A percentile compares a stretch with the other conserved stretches of the same genome.
Conservation (phyloP, 768 basidiomycete species). For the Amyloporia xantha region DNA sequence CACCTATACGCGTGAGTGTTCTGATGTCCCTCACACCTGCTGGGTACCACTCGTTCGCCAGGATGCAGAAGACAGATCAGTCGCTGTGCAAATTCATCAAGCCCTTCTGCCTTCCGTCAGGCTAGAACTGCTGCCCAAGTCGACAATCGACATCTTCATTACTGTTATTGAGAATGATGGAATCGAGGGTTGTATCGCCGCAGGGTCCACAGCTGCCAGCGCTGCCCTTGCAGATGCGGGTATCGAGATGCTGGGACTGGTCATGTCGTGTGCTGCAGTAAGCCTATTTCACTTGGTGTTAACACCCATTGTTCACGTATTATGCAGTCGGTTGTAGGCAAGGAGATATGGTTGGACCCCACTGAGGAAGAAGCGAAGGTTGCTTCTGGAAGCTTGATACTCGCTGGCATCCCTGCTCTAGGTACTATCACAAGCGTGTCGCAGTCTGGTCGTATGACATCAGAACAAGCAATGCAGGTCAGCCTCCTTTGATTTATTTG, state of each 20-base stretch:
- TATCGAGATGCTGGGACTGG: slow-evolving; percentile 85
- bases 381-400: slow-evolving; percentile 61
- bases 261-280: slow-evolving; percentile 77
- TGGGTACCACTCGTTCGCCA: slow-evolving; percentile 25
- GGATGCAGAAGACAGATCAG: slow-evolving; percentile 91
- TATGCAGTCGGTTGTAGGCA: slow-evolving; percentile 46
- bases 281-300: slow-evolving; percentile 15
- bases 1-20: slow-evolving; percentile 74
- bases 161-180: slow-evolving; percentile 90
- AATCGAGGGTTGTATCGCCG: slow-evolving; percentile 80
- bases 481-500: slow-evolving; percentile 20
- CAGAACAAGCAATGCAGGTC: slow-evolving; percentile 50
- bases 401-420: slow-evolving; percentile 87
- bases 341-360: slow-evolving; percentile 76
- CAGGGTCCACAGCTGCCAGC: slow-evolving; percentile 82
- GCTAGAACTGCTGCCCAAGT: slow-evolving; percentile 89
- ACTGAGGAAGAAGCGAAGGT: slow-evolving; percentile 54
- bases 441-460: slow-evolving; percentile 66
- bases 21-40: slow-evolving; percentile 5
- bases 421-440: slow-evolving; percentile 79
- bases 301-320: not conserved
- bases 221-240: slow-evolving; percentile 91
- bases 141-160: slow-evolving; percentile 86
- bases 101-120: slow-evolving; percentile 78
- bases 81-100: slow-evolving; percentile 81